Evolutionary conservation across 768 basidiomycete species (phyloP), one percentile per base, ranked within the genome.

Genomic region (Pulveroboletus frians): DNA sequence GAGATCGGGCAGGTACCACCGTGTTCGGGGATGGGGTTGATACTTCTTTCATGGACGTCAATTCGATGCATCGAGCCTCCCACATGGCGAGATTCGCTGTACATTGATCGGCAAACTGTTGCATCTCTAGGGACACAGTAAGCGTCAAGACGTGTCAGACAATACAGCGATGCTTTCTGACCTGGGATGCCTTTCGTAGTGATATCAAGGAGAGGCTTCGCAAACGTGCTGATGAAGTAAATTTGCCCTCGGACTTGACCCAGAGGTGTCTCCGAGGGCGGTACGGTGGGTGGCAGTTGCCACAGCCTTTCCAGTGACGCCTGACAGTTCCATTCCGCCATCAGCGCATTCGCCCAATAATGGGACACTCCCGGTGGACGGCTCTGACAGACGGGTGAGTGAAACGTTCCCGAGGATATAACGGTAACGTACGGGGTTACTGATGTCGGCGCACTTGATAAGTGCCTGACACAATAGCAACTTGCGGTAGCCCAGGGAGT

Each of bases 381-480:
- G 54, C 86, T 85, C 94, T 97, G 59, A 30, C 38, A 46, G 37
- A 37, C 4, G 5, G 27, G 39, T 56, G 39, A 57, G 44, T 50
- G 26, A 47, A 46, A 42, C 31, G 6, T 26, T 55, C 50, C 20
- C 23, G 10, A 49, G 26, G 34, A 35, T 10, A 6, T 40, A 18
- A 9, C 30, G 13, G 41, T 27, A 15, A 80, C 93, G 56, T 65
- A 96, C 93, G 14, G 96, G 95, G 66, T 99, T 99, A 65, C 91
- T 93, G 61, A 99, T 98, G 70, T 99, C 96, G 15, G 95, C 93
- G 61, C 94, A 96, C 69, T 99, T 98, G 66, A 99, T 83, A 44
- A 99, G 71, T 3, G 88, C 88, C 60, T 97, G 92, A 63, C 91
- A 95, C 20, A 92, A 67, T 46, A 95, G 68, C 21, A 88, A 73